These are phyloP conservation scores for Wickerhamomyces sydowiorum DNA, from an alignment of 805 yeast genomes.

Conservation along the genomic window DNA sequence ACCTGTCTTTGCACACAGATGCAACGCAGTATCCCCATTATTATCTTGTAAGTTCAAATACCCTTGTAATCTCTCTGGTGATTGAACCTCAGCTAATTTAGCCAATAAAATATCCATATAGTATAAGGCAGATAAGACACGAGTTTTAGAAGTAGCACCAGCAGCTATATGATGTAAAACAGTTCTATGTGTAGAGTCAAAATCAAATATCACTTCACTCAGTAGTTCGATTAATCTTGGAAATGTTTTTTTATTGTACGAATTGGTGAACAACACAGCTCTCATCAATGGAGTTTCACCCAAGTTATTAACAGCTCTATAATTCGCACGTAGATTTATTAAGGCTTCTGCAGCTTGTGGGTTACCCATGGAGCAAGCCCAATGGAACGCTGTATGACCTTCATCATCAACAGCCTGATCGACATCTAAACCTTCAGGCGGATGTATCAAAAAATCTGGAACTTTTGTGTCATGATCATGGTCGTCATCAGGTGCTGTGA, in stretches of 20 bases:
- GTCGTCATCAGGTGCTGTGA: slow-evolving; percentile 52
- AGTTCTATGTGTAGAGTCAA: slow-evolving; percentile 70
- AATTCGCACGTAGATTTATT: slow-evolving; percentile 69
- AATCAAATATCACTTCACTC: slow-evolving; percentile 69
- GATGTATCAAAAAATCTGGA: slow-evolving; percentile 61
- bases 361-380: slow-evolving; percentile 97
- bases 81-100: slow-evolving; percentile 60
- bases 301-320: slow-evolving; percentile 48
- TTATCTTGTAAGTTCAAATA: slow-evolving; percentile 63
- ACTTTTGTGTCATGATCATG: slow-evolving; percentile 30
- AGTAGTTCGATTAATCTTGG: slow-evolving; percentile 72
- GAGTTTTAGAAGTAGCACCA: slow-evolving; percentile 58
- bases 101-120: slow-evolving; percentile 73
- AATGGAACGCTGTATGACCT: slow-evolving; percentile 91
- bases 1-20: slow-evolving; percentile 59
- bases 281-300: slow-evolving; percentile 90
- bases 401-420: slow-evolving; percentile 86
- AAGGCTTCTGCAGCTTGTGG: slow-evolving; percentile 70
- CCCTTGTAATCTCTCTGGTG: slow-evolving; percentile 53
- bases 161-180: slow-evolving; percentile 82
- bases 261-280: slow-evolving; percentile 81
- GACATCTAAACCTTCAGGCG: slow-evolving; percentile 62
- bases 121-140: slow-evolving; percentile 75
- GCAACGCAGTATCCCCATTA: slow-evolving; percentile 77
- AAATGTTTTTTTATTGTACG: slow-evolving; percentile 75